Evolutionary conservation across 768 basidiomycete species (phyloP), one percentile per base, ranked within the genome.

Genomic region (Coprinopsis cinerea): DNA sequence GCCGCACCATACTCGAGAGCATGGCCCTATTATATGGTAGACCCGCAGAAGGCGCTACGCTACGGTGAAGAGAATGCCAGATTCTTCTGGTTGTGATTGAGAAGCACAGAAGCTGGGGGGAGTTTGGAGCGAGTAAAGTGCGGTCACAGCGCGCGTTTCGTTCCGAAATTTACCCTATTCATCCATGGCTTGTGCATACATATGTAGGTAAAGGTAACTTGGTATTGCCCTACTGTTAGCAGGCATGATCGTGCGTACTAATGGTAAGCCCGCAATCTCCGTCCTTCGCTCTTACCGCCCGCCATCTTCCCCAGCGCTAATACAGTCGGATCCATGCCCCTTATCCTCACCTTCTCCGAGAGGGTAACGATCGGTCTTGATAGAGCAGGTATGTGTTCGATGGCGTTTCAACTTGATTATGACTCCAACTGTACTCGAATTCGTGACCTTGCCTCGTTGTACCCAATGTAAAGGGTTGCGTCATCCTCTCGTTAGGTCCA

Each of bases 241-340:
- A 49, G 48, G 23, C 28, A 49, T 30, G 27, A 25, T 49, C n/a
- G 10, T 22, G 23, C 9, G 26, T 25, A 22, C 14, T 23, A 18
- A 22, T 18, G 28, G 39, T 27, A 42, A 28, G 2, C 17, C 48
- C 48, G 48, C 22, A 41, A 49, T 49, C 48, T 41, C 48, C 48
- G 48, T 27, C 15, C 9, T n/a, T 40, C 39, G 39, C 39, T 42
- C 4, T 39, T 49, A 42, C 27, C 17, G n/a, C 15, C 27, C 37
- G 39, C 39, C 18, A 17, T 39, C 48, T 49, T 49, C 47, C 42
- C 20, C 18, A 23, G n/a, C n/a, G n/a, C n/a, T n/a, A n/a, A n/a
- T n/a, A 11, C 39, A 14, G n/a, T 26, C 48, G 48, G 48, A 49
- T 49, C 48, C 39, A 36, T 27, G n/a, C 13, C 23, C 24, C 3